Percentiles rank a stretch among this genome's conserved stretches.
These are phyloP conservation scores for Cryptosporidium sp. DNA, from an alignment of 169 alveolate genomes.

Conservation along the genomic window DNA sequence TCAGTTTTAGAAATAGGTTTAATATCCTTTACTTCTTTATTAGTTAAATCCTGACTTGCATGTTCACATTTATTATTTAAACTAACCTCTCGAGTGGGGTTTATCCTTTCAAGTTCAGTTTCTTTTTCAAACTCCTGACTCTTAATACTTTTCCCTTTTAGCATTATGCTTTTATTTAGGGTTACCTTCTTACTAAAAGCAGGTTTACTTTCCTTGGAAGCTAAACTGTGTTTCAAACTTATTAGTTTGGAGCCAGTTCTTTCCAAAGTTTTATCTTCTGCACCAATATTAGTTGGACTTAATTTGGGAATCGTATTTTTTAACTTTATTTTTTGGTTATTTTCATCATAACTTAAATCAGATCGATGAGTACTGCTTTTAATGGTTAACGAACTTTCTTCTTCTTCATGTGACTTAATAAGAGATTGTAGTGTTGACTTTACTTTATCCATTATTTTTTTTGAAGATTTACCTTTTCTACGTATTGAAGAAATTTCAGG, in stretches of 20 bases:
- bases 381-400: background rate
- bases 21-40: background rate
- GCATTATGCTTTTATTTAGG: slow-evolving; percentile 1
- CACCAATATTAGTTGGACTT: background rate
- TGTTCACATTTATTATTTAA: background rate
- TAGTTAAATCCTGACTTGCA: background rate
- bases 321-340: background rate
- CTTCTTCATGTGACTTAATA: slow-evolving; percentile 18
- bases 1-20: background rate
- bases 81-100: background rate
- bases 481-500: slow-evolving; percentile 3
- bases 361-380: background rate
- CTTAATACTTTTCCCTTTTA: background rate
- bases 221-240: background rate
- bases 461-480: slow-evolving; percentile 19
- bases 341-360: background rate
- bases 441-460: slow-evolving; percentile 28
- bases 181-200: slow-evolving; percentile 8
- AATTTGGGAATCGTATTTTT: background rate
- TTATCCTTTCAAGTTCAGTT: background rate
- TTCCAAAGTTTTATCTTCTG: background rate
- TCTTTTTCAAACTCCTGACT: background rate
- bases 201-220: background rate
- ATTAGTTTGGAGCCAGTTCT: background rate
- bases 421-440: slow-evolving; percentile 30